A percentile compares a stretch with the other conserved stretches of the same genome.
These are phyloP conservation scores for Amauroascus verrucosus DNA, from an alignment of 2,329 filamentous ascomycete genomes.

Conservation along the genomic window DNA sequence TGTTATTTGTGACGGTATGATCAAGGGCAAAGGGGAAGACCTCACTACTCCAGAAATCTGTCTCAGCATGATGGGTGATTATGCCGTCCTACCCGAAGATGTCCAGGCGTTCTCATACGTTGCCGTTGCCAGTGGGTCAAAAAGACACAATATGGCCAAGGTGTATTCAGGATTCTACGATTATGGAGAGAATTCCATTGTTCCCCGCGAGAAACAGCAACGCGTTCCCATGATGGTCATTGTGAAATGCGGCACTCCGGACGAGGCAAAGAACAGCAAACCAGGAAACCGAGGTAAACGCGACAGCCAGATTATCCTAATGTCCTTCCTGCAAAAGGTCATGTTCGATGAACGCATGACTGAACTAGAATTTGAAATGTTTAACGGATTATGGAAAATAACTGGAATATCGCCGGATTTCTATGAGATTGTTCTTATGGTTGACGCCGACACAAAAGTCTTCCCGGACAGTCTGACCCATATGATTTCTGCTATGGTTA, in stretches of 20 bases:
- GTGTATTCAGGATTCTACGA: conserved; percentile 97
- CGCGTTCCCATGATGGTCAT: conserved; percentile 95
- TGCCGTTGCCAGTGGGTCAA: conserved; percentile 86
- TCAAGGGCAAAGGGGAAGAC: conserved; percentile 86
- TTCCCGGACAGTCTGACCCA: conserved; percentile 97
- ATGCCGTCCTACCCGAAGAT: conserved; percentile 65
- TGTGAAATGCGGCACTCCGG: conserved; percentile 89
- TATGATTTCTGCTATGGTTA: conserved; percentile 98
- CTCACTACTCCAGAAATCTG: conserved; percentile 83
- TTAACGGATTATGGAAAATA: conserved; percentile 97
- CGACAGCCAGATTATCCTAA: conserved; percentile 96
- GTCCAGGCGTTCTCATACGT: conserved; percentile 92
- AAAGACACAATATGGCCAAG: conserved; percentile 99
- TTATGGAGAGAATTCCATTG: conserved; percentile 70
- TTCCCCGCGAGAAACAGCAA: conserved; percentile 81
- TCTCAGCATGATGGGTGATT: conserved; percentile 89
- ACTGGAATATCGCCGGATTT: conserved; percentile 97
- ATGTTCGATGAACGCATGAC: conserved; percentile 99
- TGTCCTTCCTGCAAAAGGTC: conserved; percentile 99
- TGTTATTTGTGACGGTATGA: conserved; percentile 92
- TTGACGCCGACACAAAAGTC: conserved; percentile 97
- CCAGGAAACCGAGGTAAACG: conserved; percentile 96
- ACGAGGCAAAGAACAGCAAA: conserved; percentile 70
- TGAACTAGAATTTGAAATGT: conserved; percentile 98
- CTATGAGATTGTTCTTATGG: conserved; percentile 97